A percentile compares a stretch with the other conserved stretches of the same genome.
Conservation (phyloP, 495 filamentous ascomycete species). For the Corynascus novoguineensis region DNA sequence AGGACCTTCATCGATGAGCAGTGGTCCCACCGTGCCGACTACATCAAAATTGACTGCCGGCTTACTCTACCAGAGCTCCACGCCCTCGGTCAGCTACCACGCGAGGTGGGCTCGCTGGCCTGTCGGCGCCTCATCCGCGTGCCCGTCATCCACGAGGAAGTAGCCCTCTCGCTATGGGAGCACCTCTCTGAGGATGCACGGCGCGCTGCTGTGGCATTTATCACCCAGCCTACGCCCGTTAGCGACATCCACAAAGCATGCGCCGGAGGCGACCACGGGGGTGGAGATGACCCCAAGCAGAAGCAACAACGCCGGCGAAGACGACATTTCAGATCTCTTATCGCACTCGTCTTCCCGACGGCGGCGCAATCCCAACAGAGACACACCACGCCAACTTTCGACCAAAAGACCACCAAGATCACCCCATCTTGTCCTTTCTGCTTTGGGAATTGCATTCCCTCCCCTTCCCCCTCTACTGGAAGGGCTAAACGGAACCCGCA, state of each 20-base stretch:
- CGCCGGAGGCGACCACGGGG: too few species aligned
- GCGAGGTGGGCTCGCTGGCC: slow-evolving; percentile 5
- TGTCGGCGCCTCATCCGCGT: slow-evolving; percentile 17
- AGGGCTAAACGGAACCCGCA: too few species aligned
- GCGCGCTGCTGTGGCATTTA: neutral
- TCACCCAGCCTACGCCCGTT: too few species aligned
- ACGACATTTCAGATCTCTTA: too few species aligned
- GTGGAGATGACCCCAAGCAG: too few species aligned
- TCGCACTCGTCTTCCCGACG: too few species aligned
- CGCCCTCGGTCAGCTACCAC: slow-evolving; percentile 14
- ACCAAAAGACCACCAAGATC: neutral
- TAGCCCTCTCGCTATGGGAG: slow-evolving; percentile 18
- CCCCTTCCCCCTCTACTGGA: neutral
- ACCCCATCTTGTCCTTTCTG: neutral
- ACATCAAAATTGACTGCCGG: slow-evolving; percentile 15
- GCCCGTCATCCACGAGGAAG: slow-evolving; percentile 23
- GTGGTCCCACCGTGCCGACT: slow-evolving; percentile 10
- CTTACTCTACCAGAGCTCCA: slow-evolving; percentile 17
- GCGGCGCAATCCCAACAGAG: too few species aligned
- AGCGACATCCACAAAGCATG: too few species aligned
- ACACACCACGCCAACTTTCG: neutral
- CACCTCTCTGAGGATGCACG: slow-evolving; percentile 3
- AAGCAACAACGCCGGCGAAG: too few species aligned
- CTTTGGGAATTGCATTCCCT: neutral
- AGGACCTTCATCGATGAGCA: slow-evolving; percentile 11